Evolutionary conservation across 1,284 basidiomycete genomes (phyloP), one percentile per base, ranked within the genome.

Genomic region (Thecaphora thlaspeos): DNA sequence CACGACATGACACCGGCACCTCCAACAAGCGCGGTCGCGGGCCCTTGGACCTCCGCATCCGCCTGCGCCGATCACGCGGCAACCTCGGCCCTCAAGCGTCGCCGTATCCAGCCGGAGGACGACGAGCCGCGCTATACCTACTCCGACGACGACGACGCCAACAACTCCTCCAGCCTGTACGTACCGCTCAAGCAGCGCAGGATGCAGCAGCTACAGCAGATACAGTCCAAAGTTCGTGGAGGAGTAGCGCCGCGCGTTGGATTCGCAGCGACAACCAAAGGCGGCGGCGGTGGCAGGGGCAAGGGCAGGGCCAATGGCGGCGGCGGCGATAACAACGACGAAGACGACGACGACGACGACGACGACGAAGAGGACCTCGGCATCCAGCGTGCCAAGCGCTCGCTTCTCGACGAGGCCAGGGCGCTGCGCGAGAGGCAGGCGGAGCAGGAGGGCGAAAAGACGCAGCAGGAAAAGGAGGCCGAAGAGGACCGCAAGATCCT

Each of bases 401-500:
- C 68, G 5, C 55, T 78, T 2, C 51, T 77, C n/a, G 63, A 73
- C 32, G 66, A 73, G 49, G 70, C 76, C 3, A 34, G 70, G 8
- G 86, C 84, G 38, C 86, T 89, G 52, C 82, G 84, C 44, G 88
- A 91, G 71, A 88, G 89, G 71, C 88, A 92, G 73, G 77, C 82
- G 37, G 81, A 82, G 24, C 84, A 83, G 56, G 89, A 93, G 73
- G 56, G 46, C 4, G 51, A 54, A 39, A 86, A 84, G 77, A 84
- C 85, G 21, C 81, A 91, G 54, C 84, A 84, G 9, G 87, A 98
- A 78, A 88, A 88, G 74, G 86, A 84, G 11, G 87, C 88, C 41
- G 95, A 97, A 77, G 87, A 84, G 48, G 94, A 98, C 77, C 89
- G 88, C 9, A 88, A 89, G 70, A 89, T 98, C 51, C 80, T 98